These are phyloP conservation scores for Sanghuangporus baumii DNA, from an alignment of 1,284 basidiomycete genomes.

Conservation along the genomic window DNA sequence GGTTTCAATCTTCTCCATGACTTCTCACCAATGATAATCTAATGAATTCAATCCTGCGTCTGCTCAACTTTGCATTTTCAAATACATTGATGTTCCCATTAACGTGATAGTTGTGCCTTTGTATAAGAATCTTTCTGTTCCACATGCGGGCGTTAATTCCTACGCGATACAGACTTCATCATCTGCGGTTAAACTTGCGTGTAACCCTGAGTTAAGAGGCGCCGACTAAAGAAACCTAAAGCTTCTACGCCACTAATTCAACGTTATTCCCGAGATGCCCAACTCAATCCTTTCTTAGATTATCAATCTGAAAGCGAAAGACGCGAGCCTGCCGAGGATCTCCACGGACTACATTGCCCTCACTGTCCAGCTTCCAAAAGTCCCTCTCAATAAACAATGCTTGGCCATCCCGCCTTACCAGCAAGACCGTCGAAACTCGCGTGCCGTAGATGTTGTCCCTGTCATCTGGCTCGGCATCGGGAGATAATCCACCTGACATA, in stretches of 20 bases:
- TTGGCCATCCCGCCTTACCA: conserved; percentile 55
- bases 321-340: neutral
- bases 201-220: neutral
- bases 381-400: conserved; percentile 69
- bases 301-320: conserved; percentile 1
- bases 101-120: neutral
- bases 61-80: neutral
- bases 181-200: conserved; percentile 8
- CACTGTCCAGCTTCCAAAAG: conserved; percentile 40
- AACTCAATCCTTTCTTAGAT: neutral
- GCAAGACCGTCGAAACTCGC: conserved; percentile 65
- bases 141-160: neutral
- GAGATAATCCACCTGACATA: conserved; percentile 6
- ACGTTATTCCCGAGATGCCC: neutral
- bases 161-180: conserved; percentile 10
- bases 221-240: neutral
- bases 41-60: neutral
- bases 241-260: conserved; percentile 2
- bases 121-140: neutral
- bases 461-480: conserved; percentile 10
- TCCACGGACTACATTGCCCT: neutral
- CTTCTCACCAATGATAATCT: neutral
- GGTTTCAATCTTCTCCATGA: neutral
- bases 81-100: neutral
- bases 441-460: conserved; percentile 49